A percentile compares a stretch with the other conserved stretches of the same genome.
These are phyloP conservation scores for Wallacemonas sp. DNA, from an alignment of 208 protist species.

Conservation along the genomic window DNA sequence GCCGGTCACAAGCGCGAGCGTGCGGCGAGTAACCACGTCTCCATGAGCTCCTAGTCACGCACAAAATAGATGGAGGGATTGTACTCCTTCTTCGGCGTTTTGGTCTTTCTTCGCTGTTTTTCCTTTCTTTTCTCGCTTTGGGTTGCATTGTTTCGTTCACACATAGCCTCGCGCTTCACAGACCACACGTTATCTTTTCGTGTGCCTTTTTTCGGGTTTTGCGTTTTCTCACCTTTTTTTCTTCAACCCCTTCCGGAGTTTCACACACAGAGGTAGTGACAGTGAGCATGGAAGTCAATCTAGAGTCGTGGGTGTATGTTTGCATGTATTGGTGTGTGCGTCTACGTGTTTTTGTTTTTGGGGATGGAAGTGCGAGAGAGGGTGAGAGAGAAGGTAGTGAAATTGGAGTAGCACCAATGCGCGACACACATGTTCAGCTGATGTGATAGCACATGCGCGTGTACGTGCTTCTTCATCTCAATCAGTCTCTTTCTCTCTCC, in stretches of 20 bases:
- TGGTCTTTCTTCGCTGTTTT: not conserved
- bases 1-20: not conserved
- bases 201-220: not conserved
- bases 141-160: too few relatives aligned
- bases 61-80: conserved; percentile 4
- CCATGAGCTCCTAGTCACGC: not conserved
- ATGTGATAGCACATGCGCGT: too few relatives aligned
- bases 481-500: not conserved
- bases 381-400: too few relatives aligned
- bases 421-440: too few relatives aligned
- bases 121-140: conserved; percentile 12
- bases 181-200: not conserved
- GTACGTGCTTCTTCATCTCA: not conserved
- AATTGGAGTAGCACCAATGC: too few relatives aligned
- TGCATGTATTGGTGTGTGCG: too few relatives aligned
- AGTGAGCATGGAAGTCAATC: too few relatives aligned
- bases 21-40: not conserved
- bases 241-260: too few relatives aligned
- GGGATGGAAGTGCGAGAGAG: too few relatives aligned
- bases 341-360: too few relatives aligned
- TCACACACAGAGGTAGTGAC: too few relatives aligned
- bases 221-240: not conserved
- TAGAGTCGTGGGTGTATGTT: too few relatives aligned
- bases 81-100: not conserved
- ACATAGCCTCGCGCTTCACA: not conserved